Base-by-base conservation (phyloP, 306 rosid species). In the Fragaria ananassa region DNA sequence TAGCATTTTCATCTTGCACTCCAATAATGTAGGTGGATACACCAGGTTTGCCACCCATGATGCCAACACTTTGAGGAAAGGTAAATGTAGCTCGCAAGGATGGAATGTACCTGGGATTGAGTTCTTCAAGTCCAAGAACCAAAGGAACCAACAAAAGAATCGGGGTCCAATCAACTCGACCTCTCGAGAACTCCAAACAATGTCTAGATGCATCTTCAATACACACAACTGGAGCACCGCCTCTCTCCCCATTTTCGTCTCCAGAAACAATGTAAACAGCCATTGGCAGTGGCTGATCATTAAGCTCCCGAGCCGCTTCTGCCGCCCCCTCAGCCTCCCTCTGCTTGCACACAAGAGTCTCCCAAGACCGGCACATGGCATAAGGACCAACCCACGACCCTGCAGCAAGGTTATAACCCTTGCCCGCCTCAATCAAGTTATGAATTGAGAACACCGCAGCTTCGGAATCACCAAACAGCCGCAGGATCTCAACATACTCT, bases 371-470 rank as follows among this genome's bases (percentile, higher is more conserved):
- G 79, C 99, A 95, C 96, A 95, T 89, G 51, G 99, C 99, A 92
- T 95, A 95, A 23, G 99, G 99, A 21, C 99, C 99, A 75, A 95
- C 91, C 99, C 99, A 95, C 62, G 97, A 95, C 64, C 99, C 99
- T 71, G 90, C 93, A 70, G 97, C 91, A 27, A 95, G 93, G 78
- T 85, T 89, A 81, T 95, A 95, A 84, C 87, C 86, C 80, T 83
- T 90, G 63, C 99, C 99, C 54, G 97, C 96, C 72, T 85, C 85
- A 76, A 95, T 95, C 81, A 95, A 93, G 81, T 90, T 95, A 86
- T 92, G 99, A 63, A 95, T 87, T 21, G 99, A 95, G 74, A 92
- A 95, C 65, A 81, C 72, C 15, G 88, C 86, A 34, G 85, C 83
- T 82, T 84, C 93, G 17, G 91, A 86, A 89, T 95, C 99, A 79